Conservation (phyloP, 2,329 filamentous ascomycete species). For the Aureobasidium leucospermi region DNA sequence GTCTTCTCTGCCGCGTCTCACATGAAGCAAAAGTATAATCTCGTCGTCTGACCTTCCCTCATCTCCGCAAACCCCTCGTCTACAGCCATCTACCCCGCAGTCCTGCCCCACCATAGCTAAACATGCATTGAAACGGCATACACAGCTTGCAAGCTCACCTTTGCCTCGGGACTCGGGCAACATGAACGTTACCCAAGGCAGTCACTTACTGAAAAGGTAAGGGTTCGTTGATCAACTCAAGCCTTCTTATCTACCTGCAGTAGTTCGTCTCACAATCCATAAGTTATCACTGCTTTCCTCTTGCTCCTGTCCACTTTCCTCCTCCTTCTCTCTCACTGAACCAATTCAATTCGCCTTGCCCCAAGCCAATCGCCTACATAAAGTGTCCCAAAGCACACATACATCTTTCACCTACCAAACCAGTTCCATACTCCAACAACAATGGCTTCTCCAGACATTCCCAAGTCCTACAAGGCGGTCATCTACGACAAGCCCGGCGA, state of each 20-base stretch:
- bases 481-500: conserved; percentile 60
- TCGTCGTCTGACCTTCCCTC: background rate
- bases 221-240: background rate
- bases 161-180: background rate
- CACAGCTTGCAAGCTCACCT: background rate
- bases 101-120: background rate
- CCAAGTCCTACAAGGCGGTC: conserved; percentile 55
- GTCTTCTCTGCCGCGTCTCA: background rate
- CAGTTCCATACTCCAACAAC: background rate
- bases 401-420: background rate
- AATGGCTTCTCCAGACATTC: conserved; percentile 22
- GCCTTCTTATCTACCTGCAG: conserved; percentile 4
- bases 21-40: background rate
- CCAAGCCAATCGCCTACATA: background rate
- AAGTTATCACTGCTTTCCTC: background rate
- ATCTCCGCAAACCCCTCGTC: background rate
- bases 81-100: background rate
- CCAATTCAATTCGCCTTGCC: background rate
- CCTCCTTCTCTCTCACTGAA: background rate
- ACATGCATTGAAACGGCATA: background rate
- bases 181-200: background rate
- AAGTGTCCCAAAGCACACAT: background rate
- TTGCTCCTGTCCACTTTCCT: background rate
- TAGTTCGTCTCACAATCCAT: background rate
- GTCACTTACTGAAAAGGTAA: background rate